A percentile compares a stretch with the other conserved stretches of the same genome.
These are phyloP conservation scores for Bipolaris victoriae DNA, from an alignment of 2,329 filamentous ascomycete species.

Conservation along the genomic window DNA sequence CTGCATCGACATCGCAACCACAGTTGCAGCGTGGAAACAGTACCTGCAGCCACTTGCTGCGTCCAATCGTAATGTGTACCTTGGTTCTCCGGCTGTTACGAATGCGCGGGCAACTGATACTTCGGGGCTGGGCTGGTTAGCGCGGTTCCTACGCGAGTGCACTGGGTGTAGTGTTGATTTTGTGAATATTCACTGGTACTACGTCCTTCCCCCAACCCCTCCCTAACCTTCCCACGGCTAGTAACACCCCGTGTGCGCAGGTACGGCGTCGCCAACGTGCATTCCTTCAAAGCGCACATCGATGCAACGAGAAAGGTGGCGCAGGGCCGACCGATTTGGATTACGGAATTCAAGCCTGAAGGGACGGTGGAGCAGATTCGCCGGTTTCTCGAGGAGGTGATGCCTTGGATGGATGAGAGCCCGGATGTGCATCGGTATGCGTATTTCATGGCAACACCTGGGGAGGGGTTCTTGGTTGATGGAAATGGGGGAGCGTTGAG, in stretches of 20 bases:
- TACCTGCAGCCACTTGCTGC: constrained; percentile 28
- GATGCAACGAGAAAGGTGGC: constrained; percentile 49
- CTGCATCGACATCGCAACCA: constrained; percentile 28
- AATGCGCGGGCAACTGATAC: constrained; percentile 23
- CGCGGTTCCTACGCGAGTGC: constrained; percentile 36
- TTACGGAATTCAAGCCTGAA: constrained; percentile 41
- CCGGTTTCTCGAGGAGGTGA: constrained; percentile 32
- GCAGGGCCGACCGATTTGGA: constrained; percentile 55
- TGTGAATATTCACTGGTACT: constrained; percentile 44
- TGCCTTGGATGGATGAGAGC: constrained; percentile 42
- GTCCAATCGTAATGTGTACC: constrained; percentile 27
- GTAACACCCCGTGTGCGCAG: background rate
- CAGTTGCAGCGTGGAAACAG: constrained; percentile 24
- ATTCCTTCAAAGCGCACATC: constrained; percentile 48
- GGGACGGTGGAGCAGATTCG: constrained; percentile 28
- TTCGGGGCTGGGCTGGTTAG: constrained; percentile 35
- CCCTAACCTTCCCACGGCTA: background rate
- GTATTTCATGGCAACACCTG: constrained; percentile 30
- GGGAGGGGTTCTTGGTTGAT: constrained; percentile 25
- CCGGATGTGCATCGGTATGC: constrained; percentile 42
- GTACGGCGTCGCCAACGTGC: constrained; percentile 32
- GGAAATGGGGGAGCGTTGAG: constrained; percentile 18
- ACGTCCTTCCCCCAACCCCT: background rate
- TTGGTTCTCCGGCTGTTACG: constrained; percentile 43
- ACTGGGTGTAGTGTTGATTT: constrained; percentile 44